These are phyloP conservation scores for Chenopodium berlandieri DNA, from an alignment of 148 eudicot genomes.

Conservation along the genomic window DNA sequence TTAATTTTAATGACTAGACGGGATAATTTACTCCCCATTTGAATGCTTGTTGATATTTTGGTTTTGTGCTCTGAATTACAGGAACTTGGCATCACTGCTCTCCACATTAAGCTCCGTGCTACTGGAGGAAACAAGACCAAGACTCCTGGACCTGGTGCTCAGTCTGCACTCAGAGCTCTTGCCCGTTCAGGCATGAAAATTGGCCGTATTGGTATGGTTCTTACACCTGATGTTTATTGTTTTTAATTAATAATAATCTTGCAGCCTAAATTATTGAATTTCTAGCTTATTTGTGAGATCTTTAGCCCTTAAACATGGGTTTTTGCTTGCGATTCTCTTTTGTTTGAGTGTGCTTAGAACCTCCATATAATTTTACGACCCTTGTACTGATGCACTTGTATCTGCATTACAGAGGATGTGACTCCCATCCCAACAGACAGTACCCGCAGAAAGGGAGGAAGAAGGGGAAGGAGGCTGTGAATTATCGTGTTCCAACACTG, in stretches of 20 bases:
- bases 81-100: slow-evolving; percentile 82
- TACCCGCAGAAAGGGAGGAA: slow-evolving; percentile 88
- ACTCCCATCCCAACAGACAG: slow-evolving; percentile 91
- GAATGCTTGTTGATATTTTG: not conserved
- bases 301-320: too few species aligned
- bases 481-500: slow-evolving; percentile 6
- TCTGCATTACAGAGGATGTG: slow-evolving; percentile 65
- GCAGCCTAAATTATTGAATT: too few species aligned
- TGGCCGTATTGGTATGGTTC: slow-evolving; percentile 69
- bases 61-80: slow-evolving; percentile 7
- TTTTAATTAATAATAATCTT: too few species aligned
- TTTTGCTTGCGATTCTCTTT: too few species aligned
- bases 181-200: slow-evolving; percentile 89
- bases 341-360: too few species aligned
- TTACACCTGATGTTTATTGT: too few species aligned
- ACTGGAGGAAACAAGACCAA: slow-evolving; percentile 89
- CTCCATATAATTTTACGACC: not conserved
- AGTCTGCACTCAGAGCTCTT: slow-evolving; percentile 81
- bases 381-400: not conserved
- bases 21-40: too few species aligned
- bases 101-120: slow-evolving; percentile 82
- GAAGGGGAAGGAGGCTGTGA: slow-evolving; percentile 92
- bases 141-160: slow-evolving; percentile 95
- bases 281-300: too few species aligned
- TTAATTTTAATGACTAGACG: too few species aligned